A percentile compares a stretch with the other conserved stretches of the same genome.
Conservation (phyloP, 2,329 filamentous ascomycete species). For the Neurospora sp. region DNA sequence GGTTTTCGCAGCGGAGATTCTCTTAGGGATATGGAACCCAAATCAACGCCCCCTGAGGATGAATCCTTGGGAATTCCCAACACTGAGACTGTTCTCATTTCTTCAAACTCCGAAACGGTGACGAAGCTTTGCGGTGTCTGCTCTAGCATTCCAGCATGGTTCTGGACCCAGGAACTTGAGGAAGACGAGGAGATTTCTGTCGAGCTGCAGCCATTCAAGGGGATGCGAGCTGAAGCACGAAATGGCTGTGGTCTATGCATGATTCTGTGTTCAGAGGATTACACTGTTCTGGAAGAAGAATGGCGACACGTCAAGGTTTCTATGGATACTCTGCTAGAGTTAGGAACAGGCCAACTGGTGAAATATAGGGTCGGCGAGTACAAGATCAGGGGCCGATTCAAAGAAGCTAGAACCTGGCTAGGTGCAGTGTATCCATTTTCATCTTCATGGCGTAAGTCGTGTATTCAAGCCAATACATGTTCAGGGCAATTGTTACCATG, state of each 20-base stretch:
- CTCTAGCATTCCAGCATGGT: background rate
- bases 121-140: background rate
- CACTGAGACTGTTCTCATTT: background rate
- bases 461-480: background rate
- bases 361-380: background rate
- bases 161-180: background rate
- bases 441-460: background rate
- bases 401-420: background rate
- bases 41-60: background rate
- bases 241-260: background rate
- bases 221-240: background rate
- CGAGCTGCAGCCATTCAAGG: background rate
- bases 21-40: background rate
- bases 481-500: background rate
- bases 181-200: fast-evolving
- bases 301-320: no score
- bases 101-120: background rate
- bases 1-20: background rate
- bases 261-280: no score
- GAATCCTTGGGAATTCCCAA: background rate
- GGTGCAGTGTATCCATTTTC: no score
- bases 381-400: fast-evolving
- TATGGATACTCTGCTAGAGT: background rate
- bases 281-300: no score
- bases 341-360: background rate